A percentile compares a stretch with the other conserved stretches of the same genome.
Evolutionary conservation across 257 asterid species (phyloP).

Genomic region (Forsythia suspensa): DNA sequence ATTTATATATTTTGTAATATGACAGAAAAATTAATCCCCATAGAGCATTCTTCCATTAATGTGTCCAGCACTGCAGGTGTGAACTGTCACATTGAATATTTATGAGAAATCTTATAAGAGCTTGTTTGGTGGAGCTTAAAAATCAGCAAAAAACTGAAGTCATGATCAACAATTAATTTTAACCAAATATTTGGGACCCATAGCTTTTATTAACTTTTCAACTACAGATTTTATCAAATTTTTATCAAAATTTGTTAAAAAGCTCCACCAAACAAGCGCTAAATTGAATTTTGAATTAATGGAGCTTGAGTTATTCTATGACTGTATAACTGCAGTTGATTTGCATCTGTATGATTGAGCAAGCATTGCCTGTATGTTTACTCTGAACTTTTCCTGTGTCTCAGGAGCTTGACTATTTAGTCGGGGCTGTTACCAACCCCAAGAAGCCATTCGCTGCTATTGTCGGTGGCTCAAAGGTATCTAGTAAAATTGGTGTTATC

Average conservation of each 20-base stretch:
- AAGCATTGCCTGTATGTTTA: background rate
- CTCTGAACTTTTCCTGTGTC: background rate
- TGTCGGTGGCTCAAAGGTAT: constrained; percentile 53
- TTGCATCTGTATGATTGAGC: background rate
- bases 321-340: background rate
- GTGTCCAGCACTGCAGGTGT: background rate
- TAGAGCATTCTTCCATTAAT: background rate
- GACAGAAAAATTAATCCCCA: background rate
- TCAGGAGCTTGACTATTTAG: constrained; percentile 50
- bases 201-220: too few species aligned
- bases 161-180: too few species aligned
- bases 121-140: too few species aligned
- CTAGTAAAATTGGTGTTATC: constrained; percentile 42
- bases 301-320: background rate
- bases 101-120: background rate
- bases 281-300: background rate
- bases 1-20: background rate
- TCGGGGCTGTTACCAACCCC: constrained; percentile 47
- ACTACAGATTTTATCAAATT: too few species aligned
- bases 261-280: background rate
- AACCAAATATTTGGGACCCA: too few species aligned
- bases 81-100: background rate
- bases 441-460: constrained; percentile 51
- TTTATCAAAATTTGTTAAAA: too few species aligned
- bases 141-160: too few species aligned